phyloP scores from a whole-genome alignment of 2,329 filamentous ascomycete genomes.

The Trichoderma koningiopsis region DNA sequence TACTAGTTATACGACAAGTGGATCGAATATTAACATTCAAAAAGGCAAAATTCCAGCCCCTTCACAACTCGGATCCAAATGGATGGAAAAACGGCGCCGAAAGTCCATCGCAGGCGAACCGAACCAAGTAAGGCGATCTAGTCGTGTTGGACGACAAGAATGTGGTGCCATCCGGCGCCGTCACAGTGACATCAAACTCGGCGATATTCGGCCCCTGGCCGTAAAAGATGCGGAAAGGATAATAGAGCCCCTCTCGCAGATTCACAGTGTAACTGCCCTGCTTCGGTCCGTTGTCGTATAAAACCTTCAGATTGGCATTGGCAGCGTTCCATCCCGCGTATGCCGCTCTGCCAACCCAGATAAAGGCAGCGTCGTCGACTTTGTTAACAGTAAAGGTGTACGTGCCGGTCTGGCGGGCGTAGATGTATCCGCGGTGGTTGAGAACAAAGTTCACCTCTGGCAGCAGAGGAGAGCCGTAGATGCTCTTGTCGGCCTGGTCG shows the following conservation, averaged over 20 bases:
- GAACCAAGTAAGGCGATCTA: slow-evolving; percentile 6
- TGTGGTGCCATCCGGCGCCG: slow-evolving; percentile 18
- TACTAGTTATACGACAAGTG: background rate
- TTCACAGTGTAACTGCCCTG: slow-evolving; percentile 28
- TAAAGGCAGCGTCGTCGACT: slow-evolving; percentile 28
- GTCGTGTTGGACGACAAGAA: slow-evolving; percentile 19
- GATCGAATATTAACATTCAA: background rate
- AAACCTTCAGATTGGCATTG: slow-evolving; percentile 30
- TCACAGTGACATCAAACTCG: slow-evolving; percentile 24
- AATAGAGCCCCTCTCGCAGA: slow-evolving; percentile 26
- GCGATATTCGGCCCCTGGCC: slow-evolving; percentile 26
- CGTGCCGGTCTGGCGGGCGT: slow-evolving; percentile 30
- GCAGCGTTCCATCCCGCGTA: slow-evolving; percentile 31
- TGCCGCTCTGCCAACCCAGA: slow-evolving; percentile 31
- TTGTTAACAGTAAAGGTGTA: slow-evolving; percentile 31
- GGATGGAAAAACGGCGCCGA: slow-evolving; percentile 9
- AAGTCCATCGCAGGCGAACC: slow-evolving; percentile 21
- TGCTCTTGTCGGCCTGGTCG: background rate
- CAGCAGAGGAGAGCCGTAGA: slow-evolving; percentile 7
- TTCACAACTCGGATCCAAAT: slow-evolving; percentile 19
- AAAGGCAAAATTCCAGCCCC: background rate
- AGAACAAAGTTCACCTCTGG: slow-evolving; percentile 29
- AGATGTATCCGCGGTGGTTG: slow-evolving; percentile 34
- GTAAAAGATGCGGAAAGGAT: slow-evolving; percentile 27
- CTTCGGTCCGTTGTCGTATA: slow-evolving; percentile 29